Base-by-base conservation (phyloP, 2,329 filamentous ascomycete species). In the Aspergillus transmontanensis region DNA sequence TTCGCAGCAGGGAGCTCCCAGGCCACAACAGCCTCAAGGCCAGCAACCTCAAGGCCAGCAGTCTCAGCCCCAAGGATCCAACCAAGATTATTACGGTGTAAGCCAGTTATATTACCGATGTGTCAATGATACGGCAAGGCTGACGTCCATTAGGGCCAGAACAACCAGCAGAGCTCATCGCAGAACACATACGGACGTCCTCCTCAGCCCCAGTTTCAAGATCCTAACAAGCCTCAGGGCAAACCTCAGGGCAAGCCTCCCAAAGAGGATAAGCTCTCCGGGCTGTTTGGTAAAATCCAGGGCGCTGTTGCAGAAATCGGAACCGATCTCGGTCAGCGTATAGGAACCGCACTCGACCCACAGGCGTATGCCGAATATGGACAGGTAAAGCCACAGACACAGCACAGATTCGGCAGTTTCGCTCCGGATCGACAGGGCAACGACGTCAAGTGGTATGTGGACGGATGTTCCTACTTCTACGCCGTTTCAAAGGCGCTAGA, bases 381-480 rank as follows among this genome's bases (percentile, higher is more conserved):
- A 60, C 75, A 72, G 48, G 71, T 71, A 55, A 79, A 75, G 32
- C 69, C 71, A n/a, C 69, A 67, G 39, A 53, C 83, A 41, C 72
- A 83, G 63, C 80, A 87, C 67, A 81, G 85, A 59, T 87, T 83
- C 71, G 78, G 82, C 56, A 86, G 84, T 63, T 96, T 96, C 80
- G 90, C 91, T 1, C 88, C 91, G 1, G 85, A 89, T 71, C 86
- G 90, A 23, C 85, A 86, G 36, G 90, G 90, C 61, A 89, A 93
- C 72, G 82, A 88, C 66, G 88, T 87, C 66, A 96, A 96, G 82
- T 96, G 93, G 92, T 94, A 90, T 77, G 91, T 95, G 21, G 92
- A 95, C 73, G 92, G 90, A 7, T 92, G 90, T 74, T 87, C 88
- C 10, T 95, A 96, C 75, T 93, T 96, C 81, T 93, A 89, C 84